Evolutionary conservation across 202 grass and related monocot species (phyloP).

Genomic region (Brachypodium distachyon): DNA sequence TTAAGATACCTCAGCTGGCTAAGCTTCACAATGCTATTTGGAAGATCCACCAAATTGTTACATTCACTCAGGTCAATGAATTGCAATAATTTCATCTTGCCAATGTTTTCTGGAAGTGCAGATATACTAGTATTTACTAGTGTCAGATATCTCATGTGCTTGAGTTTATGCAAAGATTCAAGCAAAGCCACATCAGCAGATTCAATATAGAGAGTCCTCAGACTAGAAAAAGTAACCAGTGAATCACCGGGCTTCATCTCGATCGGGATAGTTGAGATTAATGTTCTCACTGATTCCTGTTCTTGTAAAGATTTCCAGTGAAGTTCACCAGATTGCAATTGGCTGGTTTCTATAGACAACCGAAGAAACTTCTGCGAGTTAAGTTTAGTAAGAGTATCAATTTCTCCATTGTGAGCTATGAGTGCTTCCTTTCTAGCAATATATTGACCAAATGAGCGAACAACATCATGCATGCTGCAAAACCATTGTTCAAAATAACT

Average conservation of each 20-base stretch:
- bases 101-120: neutral
- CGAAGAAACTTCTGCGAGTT: neutral
- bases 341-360: neutral
- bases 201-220: neutral
- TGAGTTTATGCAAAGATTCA: neutral
- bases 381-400: too few relatives aligned
- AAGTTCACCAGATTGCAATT: neutral
- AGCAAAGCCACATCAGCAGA: neutral
- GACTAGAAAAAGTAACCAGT: neutral
- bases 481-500: accelerated
- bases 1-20: neutral
- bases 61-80: neutral
- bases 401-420: neutral
- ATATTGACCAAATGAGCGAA: constrained; percentile 7
- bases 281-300: neutral
- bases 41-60: neutral
- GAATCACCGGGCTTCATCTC: neutral
- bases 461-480: constrained; percentile 38
- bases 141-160: constrained; percentile 25
- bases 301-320: neutral
- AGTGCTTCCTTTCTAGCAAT: constrained; percentile 11
- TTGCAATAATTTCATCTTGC: neutral
- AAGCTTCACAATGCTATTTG: neutral
- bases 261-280: neutral
- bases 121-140: neutral